A percentile compares a stretch with the other conserved stretches of the same genome.
phyloP scores from a whole-genome alignment of 2,329 filamentous ascomycete species.

The Sporothrix phasma region DNA sequence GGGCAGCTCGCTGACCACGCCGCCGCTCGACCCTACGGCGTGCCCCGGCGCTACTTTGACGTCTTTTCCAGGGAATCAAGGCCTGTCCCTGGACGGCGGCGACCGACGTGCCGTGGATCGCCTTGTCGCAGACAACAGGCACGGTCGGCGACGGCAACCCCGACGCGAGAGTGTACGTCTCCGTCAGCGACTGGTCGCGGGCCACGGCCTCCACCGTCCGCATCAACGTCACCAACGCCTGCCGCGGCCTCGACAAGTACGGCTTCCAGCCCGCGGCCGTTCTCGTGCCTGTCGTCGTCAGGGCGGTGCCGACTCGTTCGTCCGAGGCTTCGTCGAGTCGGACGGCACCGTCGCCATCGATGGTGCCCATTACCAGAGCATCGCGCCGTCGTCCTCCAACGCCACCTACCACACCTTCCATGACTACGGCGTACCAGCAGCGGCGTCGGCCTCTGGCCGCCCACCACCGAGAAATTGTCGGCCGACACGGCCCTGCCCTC shows the following conservation, averaged over 20 bases:
- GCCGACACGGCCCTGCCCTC: constrained; percentile 43
- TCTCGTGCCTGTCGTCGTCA: constrained; percentile 44
- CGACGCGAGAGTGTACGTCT: constrained; percentile 44
- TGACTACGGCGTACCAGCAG: constrained; percentile 48
- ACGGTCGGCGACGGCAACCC: constrained; percentile 36
- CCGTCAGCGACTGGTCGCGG: constrained; percentile 48
- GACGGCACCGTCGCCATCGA: constrained; percentile 48
- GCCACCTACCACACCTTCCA: constrained; percentile 43
- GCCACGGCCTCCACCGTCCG: constrained; percentile 36
- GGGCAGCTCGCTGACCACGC: constrained; percentile 40
- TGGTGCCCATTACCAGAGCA: constrained; percentile 40
- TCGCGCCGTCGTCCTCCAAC: constrained; percentile 24
- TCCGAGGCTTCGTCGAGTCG: constrained; percentile 50
- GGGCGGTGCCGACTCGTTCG: constrained; percentile 39
- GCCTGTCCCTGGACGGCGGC: constrained; percentile 45
- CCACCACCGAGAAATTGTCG: constrained; percentile 39
- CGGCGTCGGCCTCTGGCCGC: constrained; percentile 47
- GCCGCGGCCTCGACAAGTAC: constrained; percentile 34
- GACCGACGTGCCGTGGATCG: constrained; percentile 39
- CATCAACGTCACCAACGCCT: constrained; percentile 43
- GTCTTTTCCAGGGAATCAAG: constrained; percentile 49
- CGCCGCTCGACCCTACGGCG: constrained; percentile 49
- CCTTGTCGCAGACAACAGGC: constrained; percentile 40
- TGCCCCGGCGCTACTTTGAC: constrained; percentile 49
- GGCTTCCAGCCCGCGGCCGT: constrained; percentile 34